These are phyloP conservation scores for Marasmius oreades DNA, from an alignment of 1,284 basidiomycete genomes.

Conservation along the genomic window DNA sequence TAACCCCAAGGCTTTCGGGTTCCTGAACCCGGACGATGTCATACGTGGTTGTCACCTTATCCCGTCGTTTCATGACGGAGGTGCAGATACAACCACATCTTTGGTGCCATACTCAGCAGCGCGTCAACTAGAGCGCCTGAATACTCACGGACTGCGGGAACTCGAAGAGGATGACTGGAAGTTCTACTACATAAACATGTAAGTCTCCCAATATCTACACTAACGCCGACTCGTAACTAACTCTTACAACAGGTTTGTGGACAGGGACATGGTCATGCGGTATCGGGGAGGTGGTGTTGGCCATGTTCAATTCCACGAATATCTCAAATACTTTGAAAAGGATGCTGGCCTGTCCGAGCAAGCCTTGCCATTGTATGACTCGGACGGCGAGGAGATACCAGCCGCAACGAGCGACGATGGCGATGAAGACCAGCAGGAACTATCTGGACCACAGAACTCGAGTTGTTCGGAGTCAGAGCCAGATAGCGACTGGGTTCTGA, in stretches of 20 bases:
- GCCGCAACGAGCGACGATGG: neutral
- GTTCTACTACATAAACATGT: constrained; percentile 4
- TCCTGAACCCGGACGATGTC: constrained; percentile 26
- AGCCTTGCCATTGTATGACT: neutral
- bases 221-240: constrained; percentile 4
- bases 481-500: too few species aligned
- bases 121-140: neutral
- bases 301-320: neutral
- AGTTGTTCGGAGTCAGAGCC: too few species aligned
- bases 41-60: constrained; percentile 23
- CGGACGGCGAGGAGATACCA: too few species aligned
- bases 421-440: too few species aligned
- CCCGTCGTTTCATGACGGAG: constrained; percentile 15
- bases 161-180: constrained; percentile 4
- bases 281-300: constrained; percentile 7
- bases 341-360: neutral
- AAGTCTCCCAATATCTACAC: neutral
- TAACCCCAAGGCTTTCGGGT: constrained; percentile 24
- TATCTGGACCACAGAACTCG: too few species aligned
- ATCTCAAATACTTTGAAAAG: neutral
- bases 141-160: neutral
- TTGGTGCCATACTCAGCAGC: neutral
- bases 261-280: too few species aligned
- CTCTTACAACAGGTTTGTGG: constrained; percentile 14
- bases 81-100: neutral